Evolutionary conservation across 2,329 filamentous ascomycete genomes (phyloP).

Genomic region (Calycina herbarum): DNA sequence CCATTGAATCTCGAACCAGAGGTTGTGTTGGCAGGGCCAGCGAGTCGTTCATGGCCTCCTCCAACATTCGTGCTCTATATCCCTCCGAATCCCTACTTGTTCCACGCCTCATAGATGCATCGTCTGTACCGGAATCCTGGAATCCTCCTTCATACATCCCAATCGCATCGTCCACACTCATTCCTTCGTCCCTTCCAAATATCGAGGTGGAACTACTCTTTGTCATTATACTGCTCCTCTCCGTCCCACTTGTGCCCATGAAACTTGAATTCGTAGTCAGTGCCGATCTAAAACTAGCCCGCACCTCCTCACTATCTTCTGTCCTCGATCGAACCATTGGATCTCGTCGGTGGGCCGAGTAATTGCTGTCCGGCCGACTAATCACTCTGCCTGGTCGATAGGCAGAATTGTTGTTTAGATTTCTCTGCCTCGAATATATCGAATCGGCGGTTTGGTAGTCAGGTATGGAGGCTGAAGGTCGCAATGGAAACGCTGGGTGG

Average conservation of each 20-base stretch:
- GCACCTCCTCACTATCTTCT: constrained; percentile 42
- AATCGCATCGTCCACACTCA: constrained; percentile 68
- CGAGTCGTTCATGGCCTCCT: constrained; percentile 33
- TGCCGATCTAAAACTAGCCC: constrained; percentile 60
- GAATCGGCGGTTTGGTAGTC: constrained; percentile 36
- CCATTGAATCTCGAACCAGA: constrained; percentile 42
- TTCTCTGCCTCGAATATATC: constrained; percentile 34
- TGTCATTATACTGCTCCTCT: constrained; percentile 79
- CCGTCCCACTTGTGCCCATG: constrained; percentile 66
- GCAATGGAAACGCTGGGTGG: constrained; percentile 21
- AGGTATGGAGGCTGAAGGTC: constrained; percentile 37
- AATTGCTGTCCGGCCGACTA: constrained; percentile 32
- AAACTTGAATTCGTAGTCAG: constrained; percentile 59
- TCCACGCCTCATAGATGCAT: constrained; percentile 32
- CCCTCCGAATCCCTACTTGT: constrained; percentile 28
- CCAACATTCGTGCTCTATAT: constrained; percentile 23
- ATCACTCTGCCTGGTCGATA: constrained; percentile 27
- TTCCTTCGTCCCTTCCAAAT: constrained; percentile 53
- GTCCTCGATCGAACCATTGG: constrained; percentile 28
- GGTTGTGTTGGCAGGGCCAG: constrained; percentile 18
- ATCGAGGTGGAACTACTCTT: constrained; percentile 74
- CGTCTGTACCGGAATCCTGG: constrained; percentile 49
- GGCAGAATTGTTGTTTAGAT: constrained; percentile 31
- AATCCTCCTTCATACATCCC: constrained; percentile 69
- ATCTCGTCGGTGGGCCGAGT: constrained; percentile 32